Base-by-base conservation (phyloP, 805 yeast genomes). In the Dipodascus albidus region DNA sequence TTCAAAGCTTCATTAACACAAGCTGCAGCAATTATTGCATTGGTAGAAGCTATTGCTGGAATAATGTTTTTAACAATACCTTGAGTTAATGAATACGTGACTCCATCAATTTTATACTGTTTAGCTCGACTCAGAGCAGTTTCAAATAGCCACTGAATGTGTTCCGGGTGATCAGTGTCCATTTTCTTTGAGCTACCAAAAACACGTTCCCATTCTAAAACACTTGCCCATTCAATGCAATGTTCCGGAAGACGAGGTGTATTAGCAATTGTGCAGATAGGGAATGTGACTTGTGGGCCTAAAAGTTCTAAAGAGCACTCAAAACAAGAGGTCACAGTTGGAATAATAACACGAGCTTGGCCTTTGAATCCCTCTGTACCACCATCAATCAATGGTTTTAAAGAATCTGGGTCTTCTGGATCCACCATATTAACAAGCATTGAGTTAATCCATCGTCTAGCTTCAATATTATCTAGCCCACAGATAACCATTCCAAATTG, bases 291-390 rank as follows among this genome's bases (percentile, higher is more conserved):
- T 56, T 76, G 79, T 23, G 71, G 66, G 2, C 75, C 72, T 47
- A 89, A 71, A 66, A 95, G 76, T 55, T 83, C 85, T 52, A 87
- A 71, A 3, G 96, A 85, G 63, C 99, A 91, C 65, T 91, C 98
- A 70, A 87, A 91, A 68, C 99, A 91, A 0, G 96, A 85, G 0
- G 91, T 80, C 27, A 88, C 67, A 0, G 87, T 81, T 0, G 99
- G 98, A 17, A 89, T 68, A 41, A 91, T 88, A 14, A 88, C 84
- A 61, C 96, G 81, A 14, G 89, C 78, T 62, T 91, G 96, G 2
- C 99, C 99, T 58, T 85, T 78, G 63, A 91, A 84, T 0, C 97
- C 97, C 64, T 91, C 98, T 0, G 96, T 85, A 2, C 97, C 99
- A 2, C 97, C 97, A 65, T 91, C 99, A 15, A 93, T 80, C 64